Evolutionary conservation across 768 basidiomycete species (phyloP).

Genomic region (Austroboletus festivus): DNA sequence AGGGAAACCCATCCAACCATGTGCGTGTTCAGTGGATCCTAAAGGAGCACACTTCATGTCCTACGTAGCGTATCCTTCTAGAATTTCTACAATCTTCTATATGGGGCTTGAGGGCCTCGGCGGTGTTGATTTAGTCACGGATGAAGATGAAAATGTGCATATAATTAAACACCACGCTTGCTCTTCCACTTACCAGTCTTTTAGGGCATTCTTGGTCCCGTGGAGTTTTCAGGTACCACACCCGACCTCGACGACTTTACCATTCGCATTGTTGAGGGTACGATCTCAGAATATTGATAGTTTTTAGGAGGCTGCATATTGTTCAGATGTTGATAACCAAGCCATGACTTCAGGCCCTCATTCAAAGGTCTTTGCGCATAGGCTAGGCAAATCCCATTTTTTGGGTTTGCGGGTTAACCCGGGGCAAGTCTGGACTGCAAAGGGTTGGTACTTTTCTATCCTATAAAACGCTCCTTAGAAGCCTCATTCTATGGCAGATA

Average conservation of each 20-base stretch:
- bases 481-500: conserved; percentile 40
- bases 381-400: conserved; percentile 69
- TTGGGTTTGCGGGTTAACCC: conserved; percentile 57
- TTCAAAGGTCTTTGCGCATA: conserved; percentile 53
- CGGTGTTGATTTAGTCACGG: conserved; percentile 73
- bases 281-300: not conserved
- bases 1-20: conserved; percentile 68
- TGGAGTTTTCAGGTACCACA: conserved; percentile 70
- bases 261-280: conserved; percentile 78
- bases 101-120: conserved; percentile 87
- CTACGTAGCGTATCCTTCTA: conserved; percentile 43
- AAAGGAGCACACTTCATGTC: too few species aligned
- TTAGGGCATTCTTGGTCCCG: conserved; percentile 71
- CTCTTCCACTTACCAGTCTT: not conserved
- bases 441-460: conserved; percentile 44
- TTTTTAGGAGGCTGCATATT: conserved; percentile 7
- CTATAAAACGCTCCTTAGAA: not conserved
- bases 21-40: conserved; percentile 39
- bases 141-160: conserved; percentile 70
- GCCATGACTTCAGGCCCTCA: conserved; percentile 53
- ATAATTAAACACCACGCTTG: not conserved
- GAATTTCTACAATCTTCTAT: conserved; percentile 82
- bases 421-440: conserved; percentile 81
- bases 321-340: conserved; percentile 58
- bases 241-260: conserved; percentile 81